Evolutionary conservation across 2,329 filamentous ascomycete species (phyloP), one percentile per base, ranked within the genome.

Genomic region (Penicillium sp.): DNA sequence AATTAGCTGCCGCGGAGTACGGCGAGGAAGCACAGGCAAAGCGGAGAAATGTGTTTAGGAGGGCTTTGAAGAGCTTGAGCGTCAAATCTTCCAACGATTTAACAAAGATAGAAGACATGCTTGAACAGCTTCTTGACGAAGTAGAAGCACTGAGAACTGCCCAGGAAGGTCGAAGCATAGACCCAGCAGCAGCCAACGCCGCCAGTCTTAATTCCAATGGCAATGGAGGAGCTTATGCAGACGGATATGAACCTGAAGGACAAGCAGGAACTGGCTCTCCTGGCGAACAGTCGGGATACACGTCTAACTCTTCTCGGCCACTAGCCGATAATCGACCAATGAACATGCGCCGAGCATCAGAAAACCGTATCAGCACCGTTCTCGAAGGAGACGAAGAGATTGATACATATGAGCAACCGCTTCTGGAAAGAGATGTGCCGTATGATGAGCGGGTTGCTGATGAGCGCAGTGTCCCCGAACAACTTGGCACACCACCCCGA

Each of bases 21-120:
- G 74, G 76, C 5, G 82, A 84, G 30, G 83, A 87, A 47, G 66
- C 80, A 42, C 80, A 87, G 21, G 80, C 83, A 46, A 97, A 97
- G 82, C 91, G 91, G 69, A 89, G 91, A 74, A 96, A 91, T 68
- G 83, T 99, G n/a, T 94, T 97, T 77, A 89, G 88, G 66, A 86
- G 93, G 61, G 94, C 94, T n/a, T 79, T 99, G 50, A 93, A 95
- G 70, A 92, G 92, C 3, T 79, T 99, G 50, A 91, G 91, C 64
- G 83, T 88, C 68, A 95, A 94, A 77, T 93, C 91, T 52, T 86
- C 88, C 7, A 93, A 89, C 65, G 94, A 99, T 65, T 82, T 97
- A 52, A 84, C 86, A 62, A 89, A 91, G 64, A 96, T 97, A 60
- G 90, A 94, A 71, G 88, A 90, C 59, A 93, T 94, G 88, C 82